These are phyloP conservation scores for Nematocida ironsii DNA, from an alignment of 371 early-diverging fungal genomes.

Conservation along the genomic window DNA sequence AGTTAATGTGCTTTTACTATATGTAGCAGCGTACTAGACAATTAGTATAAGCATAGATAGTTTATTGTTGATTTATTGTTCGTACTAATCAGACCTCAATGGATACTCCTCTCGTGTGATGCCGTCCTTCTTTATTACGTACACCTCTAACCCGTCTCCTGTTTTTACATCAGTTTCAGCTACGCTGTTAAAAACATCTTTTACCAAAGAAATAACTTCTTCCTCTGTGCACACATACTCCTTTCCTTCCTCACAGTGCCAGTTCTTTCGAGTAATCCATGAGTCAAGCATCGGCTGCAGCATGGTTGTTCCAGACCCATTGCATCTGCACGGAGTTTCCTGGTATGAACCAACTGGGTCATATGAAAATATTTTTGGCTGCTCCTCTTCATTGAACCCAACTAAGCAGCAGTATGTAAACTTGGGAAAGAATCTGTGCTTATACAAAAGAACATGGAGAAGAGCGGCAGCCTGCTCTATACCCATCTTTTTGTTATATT, in stretches of 20 bases:
- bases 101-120: slow-evolving; percentile 74
- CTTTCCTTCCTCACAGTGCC: slow-evolving; percentile 60
- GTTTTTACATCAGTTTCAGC: slow-evolving; percentile 98
- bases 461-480: slow-evolving; percentile 91
- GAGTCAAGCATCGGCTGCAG: slow-evolving; percentile 97
- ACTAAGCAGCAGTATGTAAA: slow-evolving; percentile 83
- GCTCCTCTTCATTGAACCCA: slow-evolving; percentile 82
- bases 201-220: slow-evolving; percentile 76
- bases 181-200: slow-evolving; percentile 92
- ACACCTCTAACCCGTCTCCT: slow-evolving; percentile 90
- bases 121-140: slow-evolving; percentile 77
- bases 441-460: slow-evolving; percentile 81
- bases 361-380: slow-evolving; percentile 77
- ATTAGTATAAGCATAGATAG: neutral
- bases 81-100: slow-evolving; percentile 74
- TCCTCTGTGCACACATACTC: slow-evolving; percentile 66
- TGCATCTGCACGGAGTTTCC: slow-evolving; percentile 75
- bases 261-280: slow-evolving; percentile 73
- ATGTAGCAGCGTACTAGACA: neutral
- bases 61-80: slow-evolving; percentile 10
- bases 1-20: too few relatives aligned
- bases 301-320: slow-evolving; percentile 82
- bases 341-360: slow-evolving; percentile 93
- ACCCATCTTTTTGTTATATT: slow-evolving; percentile 80
- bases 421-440: slow-evolving; percentile 92